A percentile compares a stretch with the other conserved stretches of the same genome.
These are phyloP conservation scores for Heliamphora pulchella DNA, from an alignment of 179 eudicot genomes.

Conservation along the genomic window DNA sequence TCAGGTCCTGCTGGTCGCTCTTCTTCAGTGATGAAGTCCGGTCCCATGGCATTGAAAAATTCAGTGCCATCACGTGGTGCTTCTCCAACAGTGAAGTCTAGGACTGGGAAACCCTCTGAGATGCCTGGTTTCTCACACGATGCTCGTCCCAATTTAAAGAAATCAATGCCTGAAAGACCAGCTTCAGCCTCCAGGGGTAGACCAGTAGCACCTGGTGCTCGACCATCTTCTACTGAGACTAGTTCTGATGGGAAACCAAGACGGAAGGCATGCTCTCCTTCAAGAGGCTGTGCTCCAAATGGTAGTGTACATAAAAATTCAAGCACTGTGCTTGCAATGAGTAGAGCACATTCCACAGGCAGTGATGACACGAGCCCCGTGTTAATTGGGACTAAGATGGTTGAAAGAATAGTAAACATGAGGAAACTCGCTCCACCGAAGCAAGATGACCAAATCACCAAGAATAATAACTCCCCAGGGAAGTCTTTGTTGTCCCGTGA, in stretches of 20 bases:
- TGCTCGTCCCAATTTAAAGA: slow-evolving; percentile 24
- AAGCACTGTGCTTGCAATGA: slow-evolving; percentile 46
- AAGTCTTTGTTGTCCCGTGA: slow-evolving; percentile 61
- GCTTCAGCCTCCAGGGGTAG: slow-evolving; percentile 67
- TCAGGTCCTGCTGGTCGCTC: slow-evolving; percentile 36
- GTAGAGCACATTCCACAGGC: slow-evolving; percentile 43
- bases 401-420: slow-evolving; percentile 90
- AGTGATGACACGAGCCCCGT: slow-evolving; percentile 76
- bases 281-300: slow-evolving; percentile 46
- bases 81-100: slow-evolving; percentile 62
- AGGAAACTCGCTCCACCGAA: slow-evolving; percentile 89
- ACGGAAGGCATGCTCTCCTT: slow-evolving; percentile 59
- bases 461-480: slow-evolving; percentile 39
- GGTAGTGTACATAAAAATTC: slow-evolving; percentile 33
- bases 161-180: slow-evolving; percentile 56
- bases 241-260: slow-evolving; percentile 38
- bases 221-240: slow-evolving; percentile 28
- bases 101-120: slow-evolving; percentile 56
- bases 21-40: slow-evolving; percentile 48
- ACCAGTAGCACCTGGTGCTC: slow-evolving; percentile 42
- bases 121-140: slow-evolving; percentile 47
- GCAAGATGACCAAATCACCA: slow-evolving; percentile 37
- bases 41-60: slow-evolving; percentile 38
- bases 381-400: slow-evolving; percentile 82
- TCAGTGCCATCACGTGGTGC: slow-evolving; percentile 50